Conservation (phyloP, 768 basidiomycete genomes). For the Pseudohyphozyma bogoriensis region DNA sequence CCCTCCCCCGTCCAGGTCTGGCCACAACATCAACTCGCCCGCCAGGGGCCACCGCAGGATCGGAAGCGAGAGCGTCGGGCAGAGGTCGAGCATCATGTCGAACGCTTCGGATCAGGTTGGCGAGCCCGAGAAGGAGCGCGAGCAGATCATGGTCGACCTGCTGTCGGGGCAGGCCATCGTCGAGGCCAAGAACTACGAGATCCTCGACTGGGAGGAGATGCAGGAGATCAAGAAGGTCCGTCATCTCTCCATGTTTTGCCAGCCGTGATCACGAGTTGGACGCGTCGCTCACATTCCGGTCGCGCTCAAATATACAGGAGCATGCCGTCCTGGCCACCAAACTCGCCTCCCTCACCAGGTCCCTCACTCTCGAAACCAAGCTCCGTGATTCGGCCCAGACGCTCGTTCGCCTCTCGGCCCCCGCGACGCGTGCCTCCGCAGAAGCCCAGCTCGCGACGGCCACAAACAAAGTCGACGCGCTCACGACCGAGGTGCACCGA, state of each 20-base stretch:
- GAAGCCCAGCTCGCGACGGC: constrained; percentile 62
- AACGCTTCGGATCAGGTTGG: background rate
- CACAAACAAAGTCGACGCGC: constrained; percentile 58
- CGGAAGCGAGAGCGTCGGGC: background rate
- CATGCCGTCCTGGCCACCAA: constrained; percentile 59
- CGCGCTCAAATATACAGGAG: constrained; percentile 47
- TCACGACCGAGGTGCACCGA: constrained; percentile 61
- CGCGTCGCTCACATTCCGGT: background rate
- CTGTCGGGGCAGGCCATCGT: constrained; percentile 87
- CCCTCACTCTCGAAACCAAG: constrained; percentile 68
- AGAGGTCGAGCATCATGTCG: background rate
- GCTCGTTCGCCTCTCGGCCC: constrained; percentile 54
- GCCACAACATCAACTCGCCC: background rate
- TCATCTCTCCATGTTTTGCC: background rate
- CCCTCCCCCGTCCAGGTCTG: background rate
- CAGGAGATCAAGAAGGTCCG: constrained; percentile 60
- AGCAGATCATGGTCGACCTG: constrained; percentile 78
- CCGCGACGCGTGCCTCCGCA: constrained; percentile 43
- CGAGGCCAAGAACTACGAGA: constrained; percentile 72
- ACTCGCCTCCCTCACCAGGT: constrained; percentile 57
- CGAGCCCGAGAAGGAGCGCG: constrained; percentile 42
- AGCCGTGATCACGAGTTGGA: too few species aligned
- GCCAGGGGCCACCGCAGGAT: background rate
- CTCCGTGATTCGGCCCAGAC: constrained; percentile 77
- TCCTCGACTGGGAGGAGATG: constrained; percentile 62